Evolutionary conservation across 2,329 filamentous ascomycete species (phyloP).

Genomic region (Thelonectria discophora): DNA sequence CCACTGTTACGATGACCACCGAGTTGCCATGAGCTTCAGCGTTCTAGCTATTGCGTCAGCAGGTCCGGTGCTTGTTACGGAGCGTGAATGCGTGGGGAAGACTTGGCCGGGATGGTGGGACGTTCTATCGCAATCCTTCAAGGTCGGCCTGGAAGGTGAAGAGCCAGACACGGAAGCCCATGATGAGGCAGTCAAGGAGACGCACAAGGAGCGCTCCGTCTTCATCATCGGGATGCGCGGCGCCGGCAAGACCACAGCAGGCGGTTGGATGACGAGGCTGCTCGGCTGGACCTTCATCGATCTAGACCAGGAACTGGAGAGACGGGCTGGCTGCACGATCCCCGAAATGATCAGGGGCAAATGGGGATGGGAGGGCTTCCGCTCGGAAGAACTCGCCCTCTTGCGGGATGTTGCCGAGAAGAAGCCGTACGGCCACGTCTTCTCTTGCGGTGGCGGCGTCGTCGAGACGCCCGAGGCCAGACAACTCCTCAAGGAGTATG

Average conservation of each 20-base stretch:
- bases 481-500: constrained; percentile 76
- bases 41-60: constrained; percentile 81
- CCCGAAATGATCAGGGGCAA: constrained; percentile 81
- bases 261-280: constrained; percentile 81
- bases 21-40: constrained; percentile 98
- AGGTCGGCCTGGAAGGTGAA: constrained; percentile 77
- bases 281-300: constrained; percentile 84
- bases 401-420: constrained; percentile 78
- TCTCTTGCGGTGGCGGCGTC: constrained; percentile 93
- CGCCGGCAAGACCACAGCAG: constrained; percentile 94
- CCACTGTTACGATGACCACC: constrained; percentile 96
- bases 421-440: constrained; percentile 78
- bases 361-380: constrained; percentile 87
- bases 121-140: constrained; percentile 79
- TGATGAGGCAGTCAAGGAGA: constrained; percentile 20
- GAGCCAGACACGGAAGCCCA: constrained; percentile 56
- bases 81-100: constrained; percentile 94
- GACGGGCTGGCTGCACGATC: constrained; percentile 76
- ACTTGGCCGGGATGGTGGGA: constrained; percentile 99
- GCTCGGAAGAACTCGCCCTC: constrained; percentile 78
- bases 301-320: constrained; percentile 87
- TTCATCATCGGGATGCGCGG: constrained; percentile 98
- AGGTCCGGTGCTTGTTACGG: constrained; percentile 77
- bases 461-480: constrained; percentile 87
- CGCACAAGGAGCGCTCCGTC: constrained; percentile 69